Evolutionary conservation across 2,329 filamentous ascomycete species (phyloP).

Genomic region (Aspergillus felis): DNA sequence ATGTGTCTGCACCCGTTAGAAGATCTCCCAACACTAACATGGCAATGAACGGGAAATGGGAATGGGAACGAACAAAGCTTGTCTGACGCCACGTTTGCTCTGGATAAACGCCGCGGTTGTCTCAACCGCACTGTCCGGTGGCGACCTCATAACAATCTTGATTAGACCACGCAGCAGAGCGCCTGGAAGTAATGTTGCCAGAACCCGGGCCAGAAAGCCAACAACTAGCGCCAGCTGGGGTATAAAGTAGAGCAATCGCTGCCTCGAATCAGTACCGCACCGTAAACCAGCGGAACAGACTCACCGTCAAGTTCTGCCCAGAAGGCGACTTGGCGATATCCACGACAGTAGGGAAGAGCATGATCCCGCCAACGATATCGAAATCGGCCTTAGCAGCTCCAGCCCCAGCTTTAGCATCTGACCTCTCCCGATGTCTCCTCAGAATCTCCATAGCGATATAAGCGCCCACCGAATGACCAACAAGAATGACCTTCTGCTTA

Average conservation of each 20-base stretch:
- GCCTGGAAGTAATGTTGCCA: constrained; percentile 43
- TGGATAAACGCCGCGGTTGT: constrained; percentile 51
- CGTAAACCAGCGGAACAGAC: constrained; percentile 1
- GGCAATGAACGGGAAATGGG: neutral
- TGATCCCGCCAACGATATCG: constrained; percentile 50
- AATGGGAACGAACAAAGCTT: constrained; percentile 47
- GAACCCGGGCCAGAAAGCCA: constrained; percentile 37
- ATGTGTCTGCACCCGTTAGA: constrained; percentile 42
- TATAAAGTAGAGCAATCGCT: constrained; percentile 31
- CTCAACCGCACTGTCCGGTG: constrained; percentile 38
- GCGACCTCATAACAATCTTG: constrained; percentile 38
- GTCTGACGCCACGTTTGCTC: constrained; percentile 47
- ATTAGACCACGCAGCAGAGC: constrained; percentile 41
- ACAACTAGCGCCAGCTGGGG: constrained; percentile 37
- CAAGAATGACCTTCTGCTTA: constrained; percentile 53
- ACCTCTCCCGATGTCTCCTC: constrained; percentile 48
- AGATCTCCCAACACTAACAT: neutral
- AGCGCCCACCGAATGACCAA: constrained; percentile 70
- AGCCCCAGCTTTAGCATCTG: neutral
- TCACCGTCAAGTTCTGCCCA: constrained; percentile 50
- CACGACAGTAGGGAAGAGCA: constrained; percentile 72
- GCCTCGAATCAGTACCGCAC: neutral
- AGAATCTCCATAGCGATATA: constrained; percentile 70
- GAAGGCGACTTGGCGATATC: constrained; percentile 62
- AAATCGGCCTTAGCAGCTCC: constrained; percentile 18